phyloP scores from a whole-genome alignment of 2,329 filamentous ascomycete species.

The Penicillium verrucosum region DNA sequence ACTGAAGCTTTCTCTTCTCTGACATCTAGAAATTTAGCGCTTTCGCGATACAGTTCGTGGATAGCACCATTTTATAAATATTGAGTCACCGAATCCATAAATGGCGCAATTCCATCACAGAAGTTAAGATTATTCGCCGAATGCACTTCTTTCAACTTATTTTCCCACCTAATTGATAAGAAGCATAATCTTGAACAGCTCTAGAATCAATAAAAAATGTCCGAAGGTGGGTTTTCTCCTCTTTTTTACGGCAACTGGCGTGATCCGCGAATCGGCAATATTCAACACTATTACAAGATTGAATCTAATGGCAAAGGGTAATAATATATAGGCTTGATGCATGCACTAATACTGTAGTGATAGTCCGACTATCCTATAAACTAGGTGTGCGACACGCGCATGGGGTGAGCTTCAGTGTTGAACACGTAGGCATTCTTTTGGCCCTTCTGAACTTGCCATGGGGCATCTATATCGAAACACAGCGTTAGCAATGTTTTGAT shows the following conservation, averaged over 20 bases:
- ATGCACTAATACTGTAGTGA: not conserved
- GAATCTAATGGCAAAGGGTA: not conserved
- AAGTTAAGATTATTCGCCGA: not conserved
- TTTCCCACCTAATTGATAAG: not conserved
- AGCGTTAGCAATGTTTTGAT: constrained; percentile 10
- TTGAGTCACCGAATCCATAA: not conserved
- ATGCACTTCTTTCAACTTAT: not conserved
- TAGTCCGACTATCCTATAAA: not conserved
- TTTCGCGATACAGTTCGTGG: not conserved
- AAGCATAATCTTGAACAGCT: not conserved
- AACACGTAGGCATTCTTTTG: constrained; percentile 56
- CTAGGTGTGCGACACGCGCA: constrained; percentile 19
- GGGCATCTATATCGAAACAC: constrained; percentile 47
- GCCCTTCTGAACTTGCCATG: constrained; percentile 54
- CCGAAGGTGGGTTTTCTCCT: not conserved
- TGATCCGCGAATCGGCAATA: not conserved
- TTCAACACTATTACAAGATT: not conserved
- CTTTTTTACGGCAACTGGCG: not conserved
- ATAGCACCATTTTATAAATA: not conserved
- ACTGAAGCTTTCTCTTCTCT: not conserved
- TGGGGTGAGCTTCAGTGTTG: constrained; percentile 64
- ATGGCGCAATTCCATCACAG: not conserved
- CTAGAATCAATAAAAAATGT: not conserved
- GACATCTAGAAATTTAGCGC: not conserved
- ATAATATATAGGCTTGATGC: not conserved